A percentile compares a stretch with the other conserved stretches of the same genome.
Conservation (phyloP, 1,284 basidiomycete genomes). For the Leccinum fuscescens region DNA sequence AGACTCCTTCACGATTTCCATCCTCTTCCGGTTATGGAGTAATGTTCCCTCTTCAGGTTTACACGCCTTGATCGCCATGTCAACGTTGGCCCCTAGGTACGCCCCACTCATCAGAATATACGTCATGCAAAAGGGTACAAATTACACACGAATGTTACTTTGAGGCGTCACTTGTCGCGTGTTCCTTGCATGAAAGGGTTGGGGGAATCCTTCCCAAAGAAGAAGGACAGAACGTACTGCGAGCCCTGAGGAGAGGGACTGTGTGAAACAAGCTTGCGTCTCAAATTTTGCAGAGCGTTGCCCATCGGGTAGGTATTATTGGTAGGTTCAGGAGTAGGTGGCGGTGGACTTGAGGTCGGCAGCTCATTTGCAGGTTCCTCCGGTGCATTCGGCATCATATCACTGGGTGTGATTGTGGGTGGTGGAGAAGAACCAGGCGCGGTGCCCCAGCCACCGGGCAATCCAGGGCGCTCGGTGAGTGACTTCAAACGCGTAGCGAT, state of each 20-base stretch:
- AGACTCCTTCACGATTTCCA: constrained; percentile 74
- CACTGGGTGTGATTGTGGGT: not conserved
- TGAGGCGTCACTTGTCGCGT: constrained; percentile 51
- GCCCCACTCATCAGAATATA: constrained; percentile 2
- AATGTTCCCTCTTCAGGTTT: constrained; percentile 65
- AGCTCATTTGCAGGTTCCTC: constrained; percentile 11
- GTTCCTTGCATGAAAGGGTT: constrained; percentile 11
- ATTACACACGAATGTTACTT: constrained; percentile 56
- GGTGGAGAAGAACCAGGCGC: constrained; percentile 12
- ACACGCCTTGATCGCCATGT: constrained; percentile 78
- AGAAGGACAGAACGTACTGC: constrained; percentile 17
- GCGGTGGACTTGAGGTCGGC: not conserved
- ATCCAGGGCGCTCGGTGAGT: constrained; percentile 18
- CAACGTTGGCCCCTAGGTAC: constrained; percentile 61
- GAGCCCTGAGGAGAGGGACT: constrained; percentile 19
- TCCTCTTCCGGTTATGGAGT: constrained; percentile 61
- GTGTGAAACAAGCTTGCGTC: constrained; percentile 29
- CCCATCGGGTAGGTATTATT: constrained; percentile 8
- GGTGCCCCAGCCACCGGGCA: constrained; percentile 27
- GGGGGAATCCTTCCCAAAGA: not conserved
- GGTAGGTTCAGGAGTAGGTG: constrained; percentile 13
- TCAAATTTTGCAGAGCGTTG: constrained; percentile 29
- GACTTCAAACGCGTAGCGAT: constrained; percentile 21
- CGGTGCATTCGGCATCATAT: not conserved
- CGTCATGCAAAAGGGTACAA: not conserved